Conservation (phyloP, 352 stramenopile species). For the Globisporangium abappressorium region DNA sequence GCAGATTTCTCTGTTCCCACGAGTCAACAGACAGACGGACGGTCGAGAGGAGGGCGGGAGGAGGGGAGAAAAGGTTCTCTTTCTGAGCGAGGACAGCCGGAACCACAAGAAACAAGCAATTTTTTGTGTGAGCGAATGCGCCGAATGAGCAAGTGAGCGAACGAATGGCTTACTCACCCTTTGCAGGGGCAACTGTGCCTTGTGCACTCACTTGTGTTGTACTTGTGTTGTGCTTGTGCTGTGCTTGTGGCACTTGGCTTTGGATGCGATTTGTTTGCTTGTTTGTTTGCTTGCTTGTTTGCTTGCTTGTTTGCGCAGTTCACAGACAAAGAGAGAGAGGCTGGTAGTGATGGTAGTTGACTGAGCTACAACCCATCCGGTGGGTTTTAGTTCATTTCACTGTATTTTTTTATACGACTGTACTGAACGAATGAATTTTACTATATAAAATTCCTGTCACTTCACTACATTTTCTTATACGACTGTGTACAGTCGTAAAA, state of each 20-base stretch:
- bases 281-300: no score
- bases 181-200: background rate
- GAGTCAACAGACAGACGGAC: background rate
- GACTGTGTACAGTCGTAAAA: no score
- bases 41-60: background rate
- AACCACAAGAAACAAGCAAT: background rate
- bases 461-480: no score
- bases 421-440: no score
- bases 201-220: conserved; percentile 1
- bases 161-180: conserved; percentile 2
- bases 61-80: conserved; percentile 6
- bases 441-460: no score
- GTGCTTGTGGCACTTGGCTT: background rate
- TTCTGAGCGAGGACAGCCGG: background rate
- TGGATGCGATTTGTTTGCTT: background rate
- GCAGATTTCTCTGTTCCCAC: background rate
- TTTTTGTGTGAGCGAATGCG: background rate
- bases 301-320: no score
- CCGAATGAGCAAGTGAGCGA: background rate
- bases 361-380: no score
- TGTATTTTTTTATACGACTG: no score
- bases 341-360: no score
- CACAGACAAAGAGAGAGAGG: no score
- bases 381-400: no score
- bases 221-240: background rate